Evolutionary conservation across 345 rosid genomes (phyloP), one percentile per base, ranked within the genome.

Genomic region (Pelargonium nanum): DNA sequence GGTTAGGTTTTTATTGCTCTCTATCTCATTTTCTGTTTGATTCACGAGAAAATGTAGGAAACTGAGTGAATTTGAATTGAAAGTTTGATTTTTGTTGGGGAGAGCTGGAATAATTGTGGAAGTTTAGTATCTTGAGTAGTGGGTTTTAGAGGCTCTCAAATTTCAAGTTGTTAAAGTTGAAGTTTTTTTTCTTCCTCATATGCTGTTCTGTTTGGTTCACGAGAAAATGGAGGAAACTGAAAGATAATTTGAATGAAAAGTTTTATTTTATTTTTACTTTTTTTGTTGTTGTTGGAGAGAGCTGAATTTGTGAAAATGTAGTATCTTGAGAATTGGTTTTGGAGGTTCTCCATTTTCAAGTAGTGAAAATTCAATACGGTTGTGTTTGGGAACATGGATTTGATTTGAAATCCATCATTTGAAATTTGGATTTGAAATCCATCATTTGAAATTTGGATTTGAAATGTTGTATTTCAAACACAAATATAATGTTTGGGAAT

Each of bases 1-100:
- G 96, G 96, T 89, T 45, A 20, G 66, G 57, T 45, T 32, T n/a
- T n/a, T 4, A 51, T 19, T 30, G 26, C 19, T 17, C 44, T 4
- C 5, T 24, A 16, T 56, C 23, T 50, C 22, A 21, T 56, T 32
- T 28, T 13, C 40, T 26, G 44, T 26, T 22, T 25, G n/a, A n/a
- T n/a, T n/a, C n/a, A n/a, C n/a, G n/a, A n/a, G n/a, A n/a, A n/a
- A n/a, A n/a, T n/a, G n/a, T n/a, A n/a, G n/a, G n/a, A n/a, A n/a
- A n/a, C n/a, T n/a, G n/a, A n/a, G n/a, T n/a, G n/a, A 19, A 4
- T 45, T 20, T 26, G 21, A 51, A 10, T 5, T 9, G 7, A 34
- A 34, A 34, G 45, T 34, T 34, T 34, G 45, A 10, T 5, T 3
- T 34, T n/a, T n/a, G n/a, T n/a, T n/a, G n/a, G n/a, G n/a, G 45